Conservation (phyloP, 2,329 filamentous ascomycete genomes). For the Cryphonectria naterciae region DNA sequence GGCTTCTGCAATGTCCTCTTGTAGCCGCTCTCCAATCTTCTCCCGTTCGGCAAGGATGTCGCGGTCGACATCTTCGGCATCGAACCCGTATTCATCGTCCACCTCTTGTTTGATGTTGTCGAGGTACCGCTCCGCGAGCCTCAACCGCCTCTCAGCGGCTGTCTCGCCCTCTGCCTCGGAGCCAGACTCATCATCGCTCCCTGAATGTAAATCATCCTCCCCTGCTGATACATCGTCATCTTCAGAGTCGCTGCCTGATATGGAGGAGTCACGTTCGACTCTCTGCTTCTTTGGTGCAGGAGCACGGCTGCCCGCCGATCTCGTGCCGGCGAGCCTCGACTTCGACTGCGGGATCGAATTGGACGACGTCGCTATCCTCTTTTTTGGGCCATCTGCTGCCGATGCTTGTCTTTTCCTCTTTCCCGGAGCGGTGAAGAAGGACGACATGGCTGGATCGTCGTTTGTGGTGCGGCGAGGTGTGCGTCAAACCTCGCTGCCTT, state of each 20-base stretch:
- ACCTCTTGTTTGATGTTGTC: conserved; percentile 86
- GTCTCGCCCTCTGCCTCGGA: conserved; percentile 83
- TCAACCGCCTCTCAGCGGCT: conserved; percentile 81
- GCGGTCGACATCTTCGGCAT: conserved; percentile 89
- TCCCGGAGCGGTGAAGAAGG: conserved; percentile 90
- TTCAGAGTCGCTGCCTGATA: conserved; percentile 81
- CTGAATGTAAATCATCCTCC: conserved; percentile 35
- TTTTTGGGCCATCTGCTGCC: conserved; percentile 61
- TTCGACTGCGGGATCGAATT: conserved; percentile 44
- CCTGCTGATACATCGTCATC: conserved; percentile 55
- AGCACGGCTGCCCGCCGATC: conserved; percentile 35
- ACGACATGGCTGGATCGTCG: conserved; percentile 70
- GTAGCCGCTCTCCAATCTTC: conserved; percentile 84
- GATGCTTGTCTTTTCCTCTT: conserved; percentile 77
- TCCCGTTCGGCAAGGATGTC: conserved; percentile 92
- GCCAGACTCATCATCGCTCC: conserved; percentile 64
- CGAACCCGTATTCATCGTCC: conserved; percentile 78
- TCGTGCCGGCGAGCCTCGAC: conserved; percentile 42
- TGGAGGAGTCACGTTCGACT: conserved; percentile 70
- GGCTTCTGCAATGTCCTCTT: conserved; percentile 88
- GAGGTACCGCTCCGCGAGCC: conserved; percentile 89
- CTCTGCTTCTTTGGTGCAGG: conserved; percentile 45
- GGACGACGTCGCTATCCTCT: conserved; percentile 57
- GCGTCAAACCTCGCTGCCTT: conserved; percentile 34
- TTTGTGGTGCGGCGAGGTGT: conserved; percentile 26